phyloP scores from a whole-genome alignment of 495 filamentous ascomycete genomes.

The Clavariopsis aquatica region DNA sequence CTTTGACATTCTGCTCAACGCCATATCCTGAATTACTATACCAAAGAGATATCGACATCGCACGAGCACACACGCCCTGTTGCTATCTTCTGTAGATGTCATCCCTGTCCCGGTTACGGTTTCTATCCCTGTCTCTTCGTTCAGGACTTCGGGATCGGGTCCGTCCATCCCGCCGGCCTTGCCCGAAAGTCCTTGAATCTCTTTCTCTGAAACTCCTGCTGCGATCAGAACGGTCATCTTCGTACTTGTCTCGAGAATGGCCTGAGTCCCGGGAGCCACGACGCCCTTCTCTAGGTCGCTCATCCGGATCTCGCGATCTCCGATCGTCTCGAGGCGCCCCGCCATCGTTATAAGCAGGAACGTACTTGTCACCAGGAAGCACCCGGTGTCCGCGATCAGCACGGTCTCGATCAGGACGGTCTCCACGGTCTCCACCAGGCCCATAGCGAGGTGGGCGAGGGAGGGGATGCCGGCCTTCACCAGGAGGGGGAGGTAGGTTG shows the following conservation, averaged over 20 bases:
- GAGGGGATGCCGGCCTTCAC: slow-evolving; percentile 35
- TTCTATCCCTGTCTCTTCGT: slow-evolving; percentile 27
- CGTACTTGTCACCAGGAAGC: slow-evolving; percentile 40
- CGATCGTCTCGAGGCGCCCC: slow-evolving; percentile 14
- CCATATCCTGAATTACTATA: slow-evolving; percentile 3
- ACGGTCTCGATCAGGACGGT: slow-evolving; percentile 9
- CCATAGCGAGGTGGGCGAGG: slow-evolving; percentile 36
- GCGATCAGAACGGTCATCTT: slow-evolving; percentile 25
- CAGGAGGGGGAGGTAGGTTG: slow-evolving; percentile 31
- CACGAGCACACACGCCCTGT: too few relatives aligned
- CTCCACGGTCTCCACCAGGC: background rate
- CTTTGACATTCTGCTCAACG: background rate
- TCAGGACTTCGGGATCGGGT: slow-evolving; percentile 33
- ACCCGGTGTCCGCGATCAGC: slow-evolving; percentile 12
- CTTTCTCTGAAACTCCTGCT: slow-evolving; percentile 31
- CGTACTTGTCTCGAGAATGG: slow-evolving; percentile 30
- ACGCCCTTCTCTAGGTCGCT: slow-evolving; percentile 30
- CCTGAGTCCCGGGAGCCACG: slow-evolving; percentile 36
- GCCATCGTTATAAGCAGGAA: slow-evolving; percentile 39
- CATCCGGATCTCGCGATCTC: slow-evolving; percentile 34
- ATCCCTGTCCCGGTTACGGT: slow-evolving; percentile 16
- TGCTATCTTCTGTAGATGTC: slow-evolving; percentile 27
- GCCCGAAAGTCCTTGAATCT: slow-evolving; percentile 25
- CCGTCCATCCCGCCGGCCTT: slow-evolving; percentile 26
- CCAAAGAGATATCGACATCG: slow-evolving; percentile 4